These are phyloP conservation scores for Diversispora eburnea DNA, from an alignment of 192 early-diverging fungal species.

Conservation along the genomic window DNA sequence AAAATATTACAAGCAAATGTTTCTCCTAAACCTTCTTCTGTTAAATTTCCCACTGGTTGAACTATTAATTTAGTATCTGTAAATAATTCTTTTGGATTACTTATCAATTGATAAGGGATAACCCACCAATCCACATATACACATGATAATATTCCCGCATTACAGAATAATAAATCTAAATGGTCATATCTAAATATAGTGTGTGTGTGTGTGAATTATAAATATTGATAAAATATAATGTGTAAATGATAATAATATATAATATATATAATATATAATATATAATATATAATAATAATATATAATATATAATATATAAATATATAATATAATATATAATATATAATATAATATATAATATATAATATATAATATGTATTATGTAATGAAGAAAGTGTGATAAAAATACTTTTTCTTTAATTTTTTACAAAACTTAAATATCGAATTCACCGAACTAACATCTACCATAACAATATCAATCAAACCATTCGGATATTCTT, in stretches of 20 bases:
- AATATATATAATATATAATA: too few species aligned
- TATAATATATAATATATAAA: too few species aligned
- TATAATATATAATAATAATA: too few species aligned
- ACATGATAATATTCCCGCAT: conserved; percentile 49
- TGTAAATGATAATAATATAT: background rate
- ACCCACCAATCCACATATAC: conserved; percentile 41
- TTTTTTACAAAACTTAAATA: conserved; percentile 37
- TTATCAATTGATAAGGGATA: conserved; percentile 32
- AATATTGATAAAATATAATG: background rate
- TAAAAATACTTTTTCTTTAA: conserved; percentile 38
- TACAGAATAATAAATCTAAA: conserved; percentile 52
- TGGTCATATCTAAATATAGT: conserved; percentile 32
- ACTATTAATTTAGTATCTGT: conserved; percentile 41
- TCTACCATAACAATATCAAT: conserved; percentile 49
- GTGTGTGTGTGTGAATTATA: background rate
- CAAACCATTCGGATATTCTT: conserved; percentile 35
- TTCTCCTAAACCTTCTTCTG: conserved; percentile 48
- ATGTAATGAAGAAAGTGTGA: background rate
- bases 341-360: too few species aligned
- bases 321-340: too few species aligned
- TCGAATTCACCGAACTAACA: conserved; percentile 35
- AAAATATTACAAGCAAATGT: conserved; percentile 56
- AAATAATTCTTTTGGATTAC: conserved; percentile 34
- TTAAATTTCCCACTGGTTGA: conserved; percentile 46
- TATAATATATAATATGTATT: background rate